These are phyloP conservation scores for Neurospora tetraspora DNA, from an alignment of 495 filamentous ascomycete species.

Conservation along the genomic window DNA sequence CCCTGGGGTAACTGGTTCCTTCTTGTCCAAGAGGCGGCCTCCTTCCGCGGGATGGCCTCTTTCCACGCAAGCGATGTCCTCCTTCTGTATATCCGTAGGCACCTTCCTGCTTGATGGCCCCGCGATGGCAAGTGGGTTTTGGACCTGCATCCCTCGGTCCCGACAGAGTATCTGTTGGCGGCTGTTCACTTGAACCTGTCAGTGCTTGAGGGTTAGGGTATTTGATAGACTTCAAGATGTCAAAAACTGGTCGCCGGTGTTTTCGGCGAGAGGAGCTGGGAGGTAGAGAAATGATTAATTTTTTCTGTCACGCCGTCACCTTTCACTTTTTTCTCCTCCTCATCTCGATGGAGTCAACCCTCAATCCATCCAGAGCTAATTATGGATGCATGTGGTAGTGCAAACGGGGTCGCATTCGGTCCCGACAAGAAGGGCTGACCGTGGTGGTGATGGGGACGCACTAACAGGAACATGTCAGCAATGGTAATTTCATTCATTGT, in stretches of 20 bases:
- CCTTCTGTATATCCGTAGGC: neutral
- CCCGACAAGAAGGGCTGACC: neutral
- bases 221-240: neutral
- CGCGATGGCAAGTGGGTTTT: neutral
- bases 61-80: neutral
- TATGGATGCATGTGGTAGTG: neutral
- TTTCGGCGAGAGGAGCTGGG: neutral
- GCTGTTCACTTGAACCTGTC: neutral
- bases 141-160: neutral
- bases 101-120: neutral
- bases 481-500: neutral
- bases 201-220: neutral
- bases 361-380: neutral
- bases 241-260: neutral
- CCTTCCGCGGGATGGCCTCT: neutral
- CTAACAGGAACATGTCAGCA: neutral
- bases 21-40: neutral
- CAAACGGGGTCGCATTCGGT: neutral
- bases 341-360: neutral
- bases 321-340: neutral
- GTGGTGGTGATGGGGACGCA: neutral
- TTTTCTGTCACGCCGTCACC: neutral
- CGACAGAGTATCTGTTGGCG: neutral
- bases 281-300: neutral
- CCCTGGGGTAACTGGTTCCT: neutral